Base-by-base conservation (phyloP, 148 eudicot species). In the Vaccinium myrtillus region DNA sequence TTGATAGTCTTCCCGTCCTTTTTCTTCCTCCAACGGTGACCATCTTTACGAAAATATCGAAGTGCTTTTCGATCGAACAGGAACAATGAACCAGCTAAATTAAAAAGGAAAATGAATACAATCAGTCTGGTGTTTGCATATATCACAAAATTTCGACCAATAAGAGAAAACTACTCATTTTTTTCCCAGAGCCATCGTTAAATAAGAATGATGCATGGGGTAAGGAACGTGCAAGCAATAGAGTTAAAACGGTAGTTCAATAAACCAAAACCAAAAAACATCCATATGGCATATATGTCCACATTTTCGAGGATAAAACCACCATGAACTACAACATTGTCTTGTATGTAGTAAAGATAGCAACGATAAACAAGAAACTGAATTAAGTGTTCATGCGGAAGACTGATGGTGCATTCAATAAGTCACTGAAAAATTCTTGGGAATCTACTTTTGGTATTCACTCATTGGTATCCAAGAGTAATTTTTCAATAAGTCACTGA, bases 1-100 rank as follows among this genome's bases (percentile, higher is more conserved):
- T 90, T 95, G 61, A 94, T 92, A 27, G 95, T 94, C 86, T 92
- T 95, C 74, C 98, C 98, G 87, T 94, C 98, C 82, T 87, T 95
- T 87, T 95, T 95, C 95, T 94, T 95, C 87, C 95, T 91, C 98
- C 98, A 95, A 56, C 91, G 91, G 84, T 95, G 98, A 69, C 93
- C 92, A 89, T 95, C 98, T 70, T 32, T 83, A 56, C 88, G 85
- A 25, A 86, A 86, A 78, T 86, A 78, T 79, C 85, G 80, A 19
- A 83, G 78, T 46, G 83, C 85, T 73, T 86, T 86, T 21, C 85
- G 83, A 81, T 95, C 92, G 87, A 92, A 95, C 81, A 95, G 93
- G 88, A 95, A 94, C 65, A 94, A 91, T 48, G 98, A 93, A 63
- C 98, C 98, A 87, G 97, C 98, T 95, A 87, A 43, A 43, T 4